Conservation (phyloP, 2,329 filamentous ascomycete species). For the Fusarium sarcochroum region DNA sequence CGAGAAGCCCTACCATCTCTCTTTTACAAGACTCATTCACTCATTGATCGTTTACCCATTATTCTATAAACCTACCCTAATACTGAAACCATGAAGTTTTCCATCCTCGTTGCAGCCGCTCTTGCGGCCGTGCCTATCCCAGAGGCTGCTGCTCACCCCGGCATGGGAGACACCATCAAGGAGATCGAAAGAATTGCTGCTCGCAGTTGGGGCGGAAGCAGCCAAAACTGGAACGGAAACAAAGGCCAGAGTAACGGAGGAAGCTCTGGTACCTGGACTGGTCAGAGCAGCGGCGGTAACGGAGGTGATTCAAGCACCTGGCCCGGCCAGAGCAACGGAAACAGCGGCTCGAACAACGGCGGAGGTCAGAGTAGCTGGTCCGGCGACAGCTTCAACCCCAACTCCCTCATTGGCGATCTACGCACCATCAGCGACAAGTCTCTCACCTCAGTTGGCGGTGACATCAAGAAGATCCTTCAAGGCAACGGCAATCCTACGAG, state of each 20-base stretch:
- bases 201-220: constrained; percentile 31
- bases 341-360: neutral
- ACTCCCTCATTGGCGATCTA: constrained; percentile 58
- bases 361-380: constrained; percentile 23
- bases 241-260: constrained; percentile 12
- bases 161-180: constrained; percentile 44
- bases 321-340: constrained; percentile 8
- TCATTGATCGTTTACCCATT: constrained; percentile 3
- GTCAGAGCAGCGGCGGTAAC: neutral
- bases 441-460: constrained; percentile 54
- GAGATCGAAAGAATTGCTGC: constrained; percentile 39
- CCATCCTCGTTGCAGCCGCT: constrained; percentile 38
- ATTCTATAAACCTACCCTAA: neutral
- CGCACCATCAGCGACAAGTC: constrained; percentile 46
- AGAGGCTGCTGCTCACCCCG: constrained; percentile 36
- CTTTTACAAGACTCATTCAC: constrained; percentile 7
- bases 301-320: neutral
- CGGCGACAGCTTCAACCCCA: constrained; percentile 33
- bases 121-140: constrained; percentile 40
- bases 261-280: neutral
- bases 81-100: constrained; percentile 47
- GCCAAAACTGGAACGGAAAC: constrained; percentile 1
- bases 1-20: constrained; percentile 11
- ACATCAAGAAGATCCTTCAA: constrained; percentile 57
- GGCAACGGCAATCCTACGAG: constrained; percentile 49